These are phyloP conservation scores for Bruguiera sexangula DNA, from an alignment of 345 rosid species.

Conservation along the genomic window DNA sequence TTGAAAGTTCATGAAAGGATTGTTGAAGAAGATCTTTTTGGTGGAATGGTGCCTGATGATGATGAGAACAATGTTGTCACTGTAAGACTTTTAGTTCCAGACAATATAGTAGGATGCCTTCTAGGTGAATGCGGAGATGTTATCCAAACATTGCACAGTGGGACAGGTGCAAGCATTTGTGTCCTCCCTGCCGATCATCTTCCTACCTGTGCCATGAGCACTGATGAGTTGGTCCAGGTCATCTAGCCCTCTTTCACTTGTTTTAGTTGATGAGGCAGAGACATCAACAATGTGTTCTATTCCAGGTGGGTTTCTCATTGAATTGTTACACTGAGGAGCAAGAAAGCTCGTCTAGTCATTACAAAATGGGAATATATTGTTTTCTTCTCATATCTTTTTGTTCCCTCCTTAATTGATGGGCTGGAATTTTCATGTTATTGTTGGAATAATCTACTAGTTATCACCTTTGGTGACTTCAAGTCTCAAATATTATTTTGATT, in stretches of 20 bases:
- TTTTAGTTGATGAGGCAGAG: not conserved
- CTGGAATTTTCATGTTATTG: too few relatives aligned
- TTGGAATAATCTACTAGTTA: too few relatives aligned
- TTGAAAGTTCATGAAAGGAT: slow-evolving; percentile 54
- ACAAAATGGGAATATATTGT: slow-evolving; percentile 7
- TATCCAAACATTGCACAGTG: slow-evolving; percentile 49
- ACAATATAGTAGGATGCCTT: slow-evolving; percentile 55
- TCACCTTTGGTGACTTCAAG: too few relatives aligned
- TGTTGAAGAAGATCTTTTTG: slow-evolving; percentile 43
- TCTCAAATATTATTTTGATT: too few relatives aligned
- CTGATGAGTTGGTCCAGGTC: slow-evolving; percentile 68
- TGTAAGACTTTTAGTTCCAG: slow-evolving; percentile 51
- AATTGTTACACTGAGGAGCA: slow-evolving; percentile 2
- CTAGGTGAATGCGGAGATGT: slow-evolving; percentile 57
- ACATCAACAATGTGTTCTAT: not conserved
- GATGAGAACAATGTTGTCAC: slow-evolving; percentile 37
- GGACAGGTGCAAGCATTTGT: slow-evolving; percentile 53
- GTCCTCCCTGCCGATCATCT: slow-evolving; percentile 51
- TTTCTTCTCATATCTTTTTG: slow-evolving; percentile 4
- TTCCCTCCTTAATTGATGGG: not conserved
- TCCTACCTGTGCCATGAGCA: slow-evolving; percentile 47
- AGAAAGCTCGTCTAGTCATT: slow-evolving; percentile 11
- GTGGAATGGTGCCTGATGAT: slow-evolving; percentile 41
- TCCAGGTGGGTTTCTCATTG: slow-evolving; percentile 28
- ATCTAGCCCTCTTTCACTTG: slow-evolving; percentile 6